Base-by-base conservation (phyloP, 495 filamentous ascomycete genomes). In the Hyaloscypha finlandica region DNA sequence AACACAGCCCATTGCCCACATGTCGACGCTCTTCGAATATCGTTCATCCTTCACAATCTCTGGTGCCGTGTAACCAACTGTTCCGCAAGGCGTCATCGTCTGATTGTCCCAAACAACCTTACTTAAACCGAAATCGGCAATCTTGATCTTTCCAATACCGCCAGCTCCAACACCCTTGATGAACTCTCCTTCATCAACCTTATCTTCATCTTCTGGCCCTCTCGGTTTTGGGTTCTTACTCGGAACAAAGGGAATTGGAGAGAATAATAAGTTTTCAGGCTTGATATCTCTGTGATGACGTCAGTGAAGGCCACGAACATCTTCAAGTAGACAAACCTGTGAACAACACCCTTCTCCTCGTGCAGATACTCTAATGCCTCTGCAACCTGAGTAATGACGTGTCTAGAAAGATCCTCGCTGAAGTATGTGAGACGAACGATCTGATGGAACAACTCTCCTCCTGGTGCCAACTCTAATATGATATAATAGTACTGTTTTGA, bases 11-110 rank as follows among this genome's bases (percentile, higher is more conserved):
- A 99, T 78, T 14, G 95, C 95, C 95, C 95, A 99, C 95, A 99
- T 99, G 70, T 99, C 95, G 51, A 99, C 95, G 71, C 92, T 94
- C 81, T 98, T 99, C 8, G 95, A 98, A 74, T 99, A 99, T 45
- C 94, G 88, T 76, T 99, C 95, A 78, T 99, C 95, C 78, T 98
- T 98, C 61, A 99, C 95, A 59, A 99, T 99, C 77, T 99, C 95
- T 6, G 95, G 95, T n/a, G 95, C 95, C 19, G 95, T 98, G 77
- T 99, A 99, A 35, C 95, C 95, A 63, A 98, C 95, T 4, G 95
- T 99, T 37, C 95, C 95, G 77, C 95, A 99, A 25, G 95, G 95
- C 2, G 95, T 99, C 93, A 97, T 97, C n/a, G 95, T 99, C 74
- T 96, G 92, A 64, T 86, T 93, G 72, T 99, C 96, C 95, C 95